Base-by-base conservation (phyloP, 106 monocot genomes). In the Dendrobium huoshanense region DNA sequence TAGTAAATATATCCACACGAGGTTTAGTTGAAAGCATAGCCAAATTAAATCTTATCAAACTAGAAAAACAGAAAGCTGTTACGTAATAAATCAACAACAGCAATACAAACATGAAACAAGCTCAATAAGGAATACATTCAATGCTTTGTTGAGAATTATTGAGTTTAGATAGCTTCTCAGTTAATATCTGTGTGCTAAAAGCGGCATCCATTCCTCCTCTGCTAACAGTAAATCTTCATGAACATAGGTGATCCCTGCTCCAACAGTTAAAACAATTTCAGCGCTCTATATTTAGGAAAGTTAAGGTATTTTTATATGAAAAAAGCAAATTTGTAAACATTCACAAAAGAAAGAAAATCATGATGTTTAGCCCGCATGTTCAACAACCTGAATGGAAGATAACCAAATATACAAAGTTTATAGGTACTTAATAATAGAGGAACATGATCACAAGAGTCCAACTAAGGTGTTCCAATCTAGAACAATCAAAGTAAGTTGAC, bases 141-240 rank as follows among this genome's bases (percentile, higher is more conserved):
- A 76, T 76, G 76, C 76, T 76, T 76, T 76, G 76, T 27, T 76
- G 49, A 25, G 48, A 76, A 48, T 75, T 75, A 40, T 75, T 75
- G 47, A 75, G 75, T 37, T 75, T 75, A 75, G 75, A 75, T 48
- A 75, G 75, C 75, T 75, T 75, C 75, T 75, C 75, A 48, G 44
- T 13, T 45, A 75, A 75, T 75, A 75, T 45, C 47, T 75, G 75
- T 47, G 75, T 48, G 48, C 76, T 49, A 76, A 76, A 49, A 76
- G 48, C 22, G 27, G 76, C 27, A 48, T 49, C 75, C 75, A 75
- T 75, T 44, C 49, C 76, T 76, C 47, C 76, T 49, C 45, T 17
- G 8, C 76, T 49, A 49, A 47, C 45, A 76, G 76, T 43, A 76
- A 47, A 76, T 10, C 47, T 25, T 47, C 76, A 76, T 76, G 49